Conservation (phyloP, 2,329 filamentous ascomycete genomes). For the Chrysosporium keratinophilum region DNA sequence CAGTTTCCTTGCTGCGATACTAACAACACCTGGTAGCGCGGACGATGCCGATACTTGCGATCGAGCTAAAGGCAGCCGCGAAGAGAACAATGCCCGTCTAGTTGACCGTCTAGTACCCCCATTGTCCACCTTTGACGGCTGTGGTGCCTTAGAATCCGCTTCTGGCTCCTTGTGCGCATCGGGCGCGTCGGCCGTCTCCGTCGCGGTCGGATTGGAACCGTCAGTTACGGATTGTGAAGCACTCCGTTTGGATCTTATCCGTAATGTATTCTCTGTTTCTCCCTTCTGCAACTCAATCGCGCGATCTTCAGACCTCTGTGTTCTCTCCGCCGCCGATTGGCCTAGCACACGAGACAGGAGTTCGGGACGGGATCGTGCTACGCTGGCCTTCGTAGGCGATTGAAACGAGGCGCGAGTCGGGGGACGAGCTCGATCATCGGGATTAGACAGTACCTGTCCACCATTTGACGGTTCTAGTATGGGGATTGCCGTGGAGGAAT, state of each 20-base stretch:
- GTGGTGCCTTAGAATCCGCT: neutral
- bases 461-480: slow-evolving; percentile 33
- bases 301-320: slow-evolving; percentile 19
- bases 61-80: neutral
- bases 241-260: neutral
- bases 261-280: neutral
- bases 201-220: neutral
- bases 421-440: slow-evolving; percentile 22
- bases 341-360: slow-evolving; percentile 41
- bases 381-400: slow-evolving; percentile 56
- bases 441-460: slow-evolving; percentile 20
- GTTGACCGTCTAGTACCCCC: neutral
- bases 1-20: neutral
- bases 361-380: slow-evolving; percentile 52
- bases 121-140: neutral
- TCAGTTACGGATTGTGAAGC: neutral
- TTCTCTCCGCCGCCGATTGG: slow-evolving; percentile 31
- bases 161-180: neutral
- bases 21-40: slow-evolving; percentile 9
- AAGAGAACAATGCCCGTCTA: slow-evolving; percentile 1
- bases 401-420: slow-evolving; percentile 48
- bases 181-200: neutral
- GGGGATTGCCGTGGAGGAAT: slow-evolving; percentile 42
- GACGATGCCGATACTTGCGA: neutral
- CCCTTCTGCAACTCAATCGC: slow-evolving; percentile 14